Conservation (phyloP, 2,329 filamentous ascomycete species). For the Escovopsis sp. region DNA sequence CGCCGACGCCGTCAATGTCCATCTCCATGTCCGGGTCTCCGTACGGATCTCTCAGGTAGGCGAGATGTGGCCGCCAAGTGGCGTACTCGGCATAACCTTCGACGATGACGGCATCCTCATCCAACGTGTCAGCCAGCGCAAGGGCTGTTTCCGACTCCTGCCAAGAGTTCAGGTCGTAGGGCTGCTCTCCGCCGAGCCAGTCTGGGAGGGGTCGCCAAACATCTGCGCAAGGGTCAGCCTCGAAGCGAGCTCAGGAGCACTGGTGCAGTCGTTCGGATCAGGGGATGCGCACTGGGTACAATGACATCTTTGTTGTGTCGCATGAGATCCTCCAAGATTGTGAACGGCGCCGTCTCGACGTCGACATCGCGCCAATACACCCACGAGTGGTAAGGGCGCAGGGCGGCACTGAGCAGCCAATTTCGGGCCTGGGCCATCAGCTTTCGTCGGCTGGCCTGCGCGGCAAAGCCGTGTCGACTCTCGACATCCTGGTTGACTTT, state of each 20-base stretch:
- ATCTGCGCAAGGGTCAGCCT: conserved; percentile 39
- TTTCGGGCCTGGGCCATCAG: conserved; percentile 96
- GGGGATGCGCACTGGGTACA: conserved; percentile 64
- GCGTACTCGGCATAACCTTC: conserved; percentile 98
- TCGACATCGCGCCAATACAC: conserved; percentile 99
- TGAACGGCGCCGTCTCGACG: conserved; percentile 92
- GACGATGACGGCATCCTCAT: conserved; percentile 96
- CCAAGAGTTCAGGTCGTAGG: conserved; percentile 97
- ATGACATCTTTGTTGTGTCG: conserved; percentile 98
- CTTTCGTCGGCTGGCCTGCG: conserved; percentile 85
- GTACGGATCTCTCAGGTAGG: conserved; percentile 90
- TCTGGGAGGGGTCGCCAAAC: conserved; percentile 98
- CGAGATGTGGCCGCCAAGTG: conserved; percentile 92
- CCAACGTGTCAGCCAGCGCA: conserved; percentile 81
- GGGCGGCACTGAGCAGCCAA: conserved; percentile 85
- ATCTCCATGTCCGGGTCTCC: conserved; percentile 99
- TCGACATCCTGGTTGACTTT: conserved; percentile 97
- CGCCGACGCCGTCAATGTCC: conserved; percentile 96
- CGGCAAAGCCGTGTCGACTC: conserved; percentile 91
- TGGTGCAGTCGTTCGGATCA: no score
- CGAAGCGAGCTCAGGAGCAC: no score
- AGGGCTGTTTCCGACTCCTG: conserved; percentile 96
- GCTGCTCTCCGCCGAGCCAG: conserved; percentile 96
- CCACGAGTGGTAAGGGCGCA: conserved; percentile 94
- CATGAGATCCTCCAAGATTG: conserved; percentile 95